Percentiles rank a stretch among this genome's conserved stretches.
These are phyloP conservation scores for Mediolabrus comicus DNA, from an alignment of 108 stramenopile species.

Conservation along the genomic window DNA sequence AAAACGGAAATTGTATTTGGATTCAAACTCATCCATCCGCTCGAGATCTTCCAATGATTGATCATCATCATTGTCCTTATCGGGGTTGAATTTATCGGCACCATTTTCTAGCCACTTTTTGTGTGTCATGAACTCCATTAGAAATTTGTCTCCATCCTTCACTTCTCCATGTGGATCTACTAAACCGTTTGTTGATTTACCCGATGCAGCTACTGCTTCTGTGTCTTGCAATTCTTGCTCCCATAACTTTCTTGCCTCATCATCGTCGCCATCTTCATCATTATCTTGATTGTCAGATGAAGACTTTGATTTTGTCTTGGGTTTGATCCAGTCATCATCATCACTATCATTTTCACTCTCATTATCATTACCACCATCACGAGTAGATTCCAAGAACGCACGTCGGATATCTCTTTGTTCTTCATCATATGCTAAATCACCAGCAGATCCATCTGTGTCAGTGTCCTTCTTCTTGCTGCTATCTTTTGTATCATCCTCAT, in stretches of 20 bases:
- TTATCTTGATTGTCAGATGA: not conserved
- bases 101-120: conserved; percentile 76
- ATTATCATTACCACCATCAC: conserved; percentile 42
- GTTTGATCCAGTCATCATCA: conserved; percentile 51
- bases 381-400: conserved; percentile 75
- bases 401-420: conserved; percentile 87
- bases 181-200: conserved; percentile 11
- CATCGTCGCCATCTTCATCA: conserved; percentile 28
- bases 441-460: not conserved
- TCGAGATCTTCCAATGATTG: conserved; percentile 87
- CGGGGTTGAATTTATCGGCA: conserved; percentile 14
- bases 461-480: not conserved
- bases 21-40: conserved; percentile 94
- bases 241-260: conserved; percentile 59
- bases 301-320: conserved; percentile 38
- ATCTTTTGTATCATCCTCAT: conserved; percentile 31
- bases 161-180: conserved; percentile 90
- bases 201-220: conserved; percentile 6
- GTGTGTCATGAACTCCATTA: conserved; percentile 81
- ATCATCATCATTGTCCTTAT: conserved; percentile 69
- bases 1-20: conserved; percentile 98
- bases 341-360: conserved; percentile 30
- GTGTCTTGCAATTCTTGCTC: conserved; percentile 64
- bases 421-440: conserved; percentile 85
- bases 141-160: conserved; percentile 83